Base-by-base conservation (phyloP, 2,329 filamentous ascomycete species). In the Aspergillus tamarii region DNA sequence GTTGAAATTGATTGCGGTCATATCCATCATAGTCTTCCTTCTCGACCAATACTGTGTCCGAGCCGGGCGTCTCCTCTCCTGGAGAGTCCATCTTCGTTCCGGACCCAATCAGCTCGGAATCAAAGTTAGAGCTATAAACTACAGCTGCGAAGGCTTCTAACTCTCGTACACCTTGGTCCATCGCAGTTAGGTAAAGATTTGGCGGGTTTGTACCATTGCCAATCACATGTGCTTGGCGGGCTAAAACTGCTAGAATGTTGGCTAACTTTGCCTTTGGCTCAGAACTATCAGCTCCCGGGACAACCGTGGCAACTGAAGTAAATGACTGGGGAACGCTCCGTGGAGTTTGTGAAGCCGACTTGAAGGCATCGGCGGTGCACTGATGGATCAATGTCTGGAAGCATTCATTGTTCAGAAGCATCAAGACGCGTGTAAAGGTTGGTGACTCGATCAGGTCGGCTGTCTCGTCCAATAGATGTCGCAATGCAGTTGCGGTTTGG, bases 361-460 rank as follows among this genome's bases (percentile, higher is more conserved):
- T 92, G 79, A 94, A 98, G 12, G 92, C 90, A 67, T 92, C 89
- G 4, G 86, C 84, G 6, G 91, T 89, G 60, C 97, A 87, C 78
- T 95, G 85, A 73, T 97, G 91, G 30, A 97, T 86, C 19, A 99
- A 85, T 28, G 90, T 87, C 3, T 91, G 91, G 80, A 97, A 99
- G 60, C 90, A 91, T 53, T 93, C 87, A 76, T 98, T 94, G 64
- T 98, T 90, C 61, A 97, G 86, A 63, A 92, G 88, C 2, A 91
- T 92, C 52, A 97, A 85, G 41, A 99, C 93, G 72, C 93, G 90
- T 0, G 89, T 87, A 79, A 98, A 98, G 41, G 92, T 87, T 0
- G 95, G 95, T 1, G 95, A 97, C 74, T 99, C 95, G 74, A 98
- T 90, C 28, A 99, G 86, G 76, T 99, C 95, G 45, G 94, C 92